Percentiles rank a stretch among this genome's conserved stretches.
Evolutionary conservation across 2,329 filamentous ascomycete species (phyloP).

Genomic region (Rasamsonia emersonii): DNA sequence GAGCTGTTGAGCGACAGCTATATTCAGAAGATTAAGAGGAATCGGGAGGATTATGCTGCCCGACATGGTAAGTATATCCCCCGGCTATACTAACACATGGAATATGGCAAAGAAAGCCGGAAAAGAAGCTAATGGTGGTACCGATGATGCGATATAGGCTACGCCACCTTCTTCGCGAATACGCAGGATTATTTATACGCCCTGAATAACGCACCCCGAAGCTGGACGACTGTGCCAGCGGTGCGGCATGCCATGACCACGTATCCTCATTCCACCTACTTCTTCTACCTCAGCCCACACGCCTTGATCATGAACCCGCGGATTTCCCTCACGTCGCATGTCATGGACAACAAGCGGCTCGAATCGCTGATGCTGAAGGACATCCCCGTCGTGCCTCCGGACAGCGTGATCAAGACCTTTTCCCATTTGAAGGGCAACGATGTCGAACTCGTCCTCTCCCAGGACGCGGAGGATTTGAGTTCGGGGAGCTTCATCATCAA

Average conservation of each 20-base stretch:
- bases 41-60: slow-evolving; percentile 74
- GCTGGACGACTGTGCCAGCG: slow-evolving; percentile 64
- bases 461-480: slow-evolving; percentile 72
- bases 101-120: neutral
- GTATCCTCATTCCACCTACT: slow-evolving; percentile 65
- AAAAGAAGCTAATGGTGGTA: too few species aligned
- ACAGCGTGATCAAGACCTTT: slow-evolving; percentile 96
- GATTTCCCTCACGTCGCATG: slow-evolving; percentile 58
- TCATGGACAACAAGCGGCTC: slow-evolving; percentile 60
- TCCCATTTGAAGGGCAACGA: slow-evolving; percentile 66
- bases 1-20: slow-evolving; percentile 57
- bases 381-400: slow-evolving; percentile 79
- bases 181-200: slow-evolving; percentile 58
- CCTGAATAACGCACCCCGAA: slow-evolving; percentile 34
- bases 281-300: slow-evolving; percentile 83
- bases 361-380: slow-evolving; percentile 77
- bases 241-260: slow-evolving; percentile 80
- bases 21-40: slow-evolving; percentile 65
- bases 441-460: slow-evolving; percentile 73
- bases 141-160: too few species aligned
- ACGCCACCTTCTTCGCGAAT: slow-evolving; percentile 73
- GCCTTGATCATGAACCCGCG: slow-evolving; percentile 80
- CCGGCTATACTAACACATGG: neutral
- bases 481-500: slow-evolving; percentile 70
- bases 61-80: slow-evolving; percentile 62